These are phyloP conservation scores for Chalciporus sphaerocephalus DNA, from an alignment of 768 basidiomycete species.

Conservation along the genomic window DNA sequence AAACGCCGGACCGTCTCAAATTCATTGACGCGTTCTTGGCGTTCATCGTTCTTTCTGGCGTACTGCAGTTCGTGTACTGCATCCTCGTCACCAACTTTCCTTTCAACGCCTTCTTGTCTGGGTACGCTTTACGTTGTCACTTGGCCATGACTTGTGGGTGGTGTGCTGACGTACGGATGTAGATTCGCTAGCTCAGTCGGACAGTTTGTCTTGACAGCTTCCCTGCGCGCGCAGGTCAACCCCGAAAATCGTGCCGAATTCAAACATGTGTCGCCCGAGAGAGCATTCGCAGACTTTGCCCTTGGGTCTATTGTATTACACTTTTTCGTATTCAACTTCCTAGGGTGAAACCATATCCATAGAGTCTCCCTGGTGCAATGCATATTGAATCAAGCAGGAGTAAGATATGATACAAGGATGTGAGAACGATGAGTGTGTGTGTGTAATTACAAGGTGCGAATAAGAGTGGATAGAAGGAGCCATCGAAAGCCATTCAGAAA, in stretches of 20 bases:
- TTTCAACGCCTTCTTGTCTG: conserved; percentile 95
- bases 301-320: conserved; percentile 93
- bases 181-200: conserved; percentile 93
- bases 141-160: background rate
- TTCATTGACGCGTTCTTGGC: conserved; percentile 90
- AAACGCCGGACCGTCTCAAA: conserved; percentile 82
- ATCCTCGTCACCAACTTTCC: conserved; percentile 88
- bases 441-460: background rate
- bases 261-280: conserved; percentile 88
- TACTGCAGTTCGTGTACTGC: conserved; percentile 89
- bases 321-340: conserved; percentile 98
- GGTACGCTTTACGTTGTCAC: conserved; percentile 49
- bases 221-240: conserved; percentile 88
- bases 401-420: conserved; percentile 13
- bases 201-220: conserved; percentile 94
- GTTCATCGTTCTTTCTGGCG: conserved; percentile 88
- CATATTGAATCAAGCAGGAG: background rate
- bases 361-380: background rate
- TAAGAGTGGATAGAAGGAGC: background rate
- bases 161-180: conserved; percentile 3
- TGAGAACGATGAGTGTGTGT: background rate
- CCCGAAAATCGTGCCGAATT: conserved; percentile 78
- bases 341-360: conserved; percentile 53
- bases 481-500: background rate
- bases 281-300: conserved; percentile 96